A percentile compares a stretch with the other conserved stretches of the same genome.
Conservation (phyloP, 2,329 filamentous ascomycete genomes). For the Aspergillus sp. region DNA sequence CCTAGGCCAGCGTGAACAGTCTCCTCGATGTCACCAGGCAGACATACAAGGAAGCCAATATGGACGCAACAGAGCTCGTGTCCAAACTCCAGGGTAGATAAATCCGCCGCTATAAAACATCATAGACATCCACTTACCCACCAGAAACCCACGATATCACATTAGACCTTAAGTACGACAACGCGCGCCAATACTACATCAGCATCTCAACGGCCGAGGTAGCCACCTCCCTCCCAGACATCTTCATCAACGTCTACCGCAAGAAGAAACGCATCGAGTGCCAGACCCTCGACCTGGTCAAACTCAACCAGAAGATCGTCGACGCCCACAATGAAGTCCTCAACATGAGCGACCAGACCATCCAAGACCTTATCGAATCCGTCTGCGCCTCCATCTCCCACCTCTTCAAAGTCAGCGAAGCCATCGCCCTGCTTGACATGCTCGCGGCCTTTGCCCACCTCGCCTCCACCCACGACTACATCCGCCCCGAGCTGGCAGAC, state of each 20-base stretch:
- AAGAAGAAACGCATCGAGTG: slow-evolving; percentile 80
- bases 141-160: slow-evolving; percentile 59
- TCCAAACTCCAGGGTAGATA: slow-evolving; percentile 62
- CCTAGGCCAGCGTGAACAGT: slow-evolving; percentile 73
- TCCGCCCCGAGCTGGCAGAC: slow-evolving; percentile 66
- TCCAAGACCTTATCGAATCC: slow-evolving; percentile 69
- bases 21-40: slow-evolving; percentile 85
- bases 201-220: slow-evolving; percentile 63
- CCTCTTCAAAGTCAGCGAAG: slow-evolving; percentile 82
- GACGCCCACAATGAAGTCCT: slow-evolving; percentile 83
- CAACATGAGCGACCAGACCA: slow-evolving; percentile 73
- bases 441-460: slow-evolving; percentile 73
- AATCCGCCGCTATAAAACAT: not conserved
- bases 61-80: slow-evolving; percentile 72
- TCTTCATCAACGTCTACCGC: slow-evolving; percentile 74
- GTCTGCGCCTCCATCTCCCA: slow-evolving; percentile 69
- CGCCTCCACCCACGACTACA: slow-evolving; percentile 65
- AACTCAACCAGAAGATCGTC: slow-evolving; percentile 73
- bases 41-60: slow-evolving; percentile 84
- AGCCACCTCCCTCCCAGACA: slow-evolving; percentile 57
- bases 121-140: slow-evolving; percentile 17
- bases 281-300: slow-evolving; percentile 79
- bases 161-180: slow-evolving; percentile 73
- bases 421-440: slow-evolving; percentile 85
- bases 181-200: slow-evolving; percentile 76